These are phyloP conservation scores for Solanum phureja DNA, from an alignment of 257 asterid species.

Conservation along the genomic window DNA sequence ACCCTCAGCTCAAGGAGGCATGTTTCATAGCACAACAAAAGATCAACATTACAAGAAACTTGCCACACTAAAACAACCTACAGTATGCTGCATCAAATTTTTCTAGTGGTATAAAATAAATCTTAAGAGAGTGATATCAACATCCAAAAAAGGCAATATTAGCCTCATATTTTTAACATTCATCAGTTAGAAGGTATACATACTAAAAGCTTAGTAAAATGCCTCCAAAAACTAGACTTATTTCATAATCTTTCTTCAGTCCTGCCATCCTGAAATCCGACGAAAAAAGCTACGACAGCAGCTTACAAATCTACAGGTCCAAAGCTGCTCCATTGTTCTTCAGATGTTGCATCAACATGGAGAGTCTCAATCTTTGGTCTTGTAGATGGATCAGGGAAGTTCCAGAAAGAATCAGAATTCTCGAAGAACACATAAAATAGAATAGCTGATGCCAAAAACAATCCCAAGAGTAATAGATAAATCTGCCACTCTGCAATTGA, in stretches of 20 bases:
- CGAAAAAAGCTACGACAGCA: not conserved
- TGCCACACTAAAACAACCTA: not conserved
- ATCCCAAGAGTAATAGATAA: conserved; percentile 64
- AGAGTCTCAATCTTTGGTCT: conserved; percentile 34
- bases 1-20: not conserved
- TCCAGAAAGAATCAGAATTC: conserved; percentile 90
- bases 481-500: conserved; percentile 86
- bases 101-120: not conserved
- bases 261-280: not conserved
- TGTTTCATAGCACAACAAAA: not conserved
- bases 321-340: conserved; percentile 47
- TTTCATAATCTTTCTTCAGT: not conserved
- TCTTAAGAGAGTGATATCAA: not conserved
- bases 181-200: not conserved
- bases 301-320: conserved; percentile 37
- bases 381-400: conserved; percentile 56
- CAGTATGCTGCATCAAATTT: not conserved
- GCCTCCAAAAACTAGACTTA: not conserved
- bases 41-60: not conserved
- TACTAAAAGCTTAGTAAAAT: not conserved
- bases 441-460: conserved; percentile 70
- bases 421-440: conserved; percentile 75
- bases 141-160: not conserved
- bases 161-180: not conserved
- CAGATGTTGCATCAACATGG: conserved; percentile 33